Base-by-base conservation (phyloP, 2,329 filamentous ascomycete species). In the Penicillium sumatraense region DNA sequence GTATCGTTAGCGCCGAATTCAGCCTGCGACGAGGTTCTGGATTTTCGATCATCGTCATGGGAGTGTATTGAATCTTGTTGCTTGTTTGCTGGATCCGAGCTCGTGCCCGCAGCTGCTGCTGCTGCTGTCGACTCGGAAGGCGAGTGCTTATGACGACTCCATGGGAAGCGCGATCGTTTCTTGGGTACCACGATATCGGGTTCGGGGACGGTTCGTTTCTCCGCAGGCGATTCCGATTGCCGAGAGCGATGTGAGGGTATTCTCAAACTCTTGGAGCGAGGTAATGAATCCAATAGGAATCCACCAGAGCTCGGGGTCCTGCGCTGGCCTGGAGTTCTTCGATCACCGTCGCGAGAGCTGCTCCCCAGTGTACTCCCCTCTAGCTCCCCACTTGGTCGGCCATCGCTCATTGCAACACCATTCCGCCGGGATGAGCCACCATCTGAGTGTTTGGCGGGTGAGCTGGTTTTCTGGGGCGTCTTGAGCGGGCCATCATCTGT, bases 271-370 rank as follows among this genome's bases (percentile, higher is more conserved):
- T 59, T 66, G 50, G 69, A 56, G 56, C 67, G 59, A 61, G 69
- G 57, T 38, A 71, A 26, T 57, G 61, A 73, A 61, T 81, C 79
- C 33, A 83, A 68, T 38, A 84, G 63, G 54, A 80, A 80, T 3
- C 75, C 75, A 49, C 77, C 69, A 7, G 76, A 76, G 59, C 60
- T 72, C 33, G 60, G 64, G 9, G 55, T 64, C 49, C 67, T 67
- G 18, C 66, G 61, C 38, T 67, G 68, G 13, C 51, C 56, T 33
- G 62, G 49, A 47, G 57, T 60, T 45, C 62, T 63, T 55, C 61
- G 62, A 16, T 70, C 71, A 13, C 64, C 67, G 50, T 73, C 72
- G 45, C 69, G 70, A 49, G 71, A 74, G 62, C 68, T 69, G 62
- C 67, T 69, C 21, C 69, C 72, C 36, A 74, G 60, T 40, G 71